Conservation (phyloP, 2,329 filamentous ascomycete genomes). For the Cercospora sp. region DNA sequence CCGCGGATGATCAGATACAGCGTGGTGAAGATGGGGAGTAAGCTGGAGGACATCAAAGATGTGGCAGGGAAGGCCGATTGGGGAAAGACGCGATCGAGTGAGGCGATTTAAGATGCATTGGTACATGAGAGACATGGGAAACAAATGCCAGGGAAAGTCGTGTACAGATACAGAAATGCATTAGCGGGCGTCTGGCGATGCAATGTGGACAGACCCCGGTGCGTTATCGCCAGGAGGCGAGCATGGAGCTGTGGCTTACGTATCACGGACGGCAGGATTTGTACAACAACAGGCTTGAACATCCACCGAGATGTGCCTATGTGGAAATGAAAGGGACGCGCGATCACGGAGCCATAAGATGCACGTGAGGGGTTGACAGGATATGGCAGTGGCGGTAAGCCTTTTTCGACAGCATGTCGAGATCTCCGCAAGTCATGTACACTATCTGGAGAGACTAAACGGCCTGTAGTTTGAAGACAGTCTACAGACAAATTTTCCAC, state of each 20-base stretch:
- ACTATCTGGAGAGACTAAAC: neutral
- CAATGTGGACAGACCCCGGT: neutral
- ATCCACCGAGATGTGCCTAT: neutral
- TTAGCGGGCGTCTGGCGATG: neutral
- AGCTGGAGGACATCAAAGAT: constrained; percentile 61
- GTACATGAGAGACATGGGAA: no score
- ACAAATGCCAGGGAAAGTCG: neutral
- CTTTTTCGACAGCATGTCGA: neutral
- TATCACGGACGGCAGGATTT: neutral
- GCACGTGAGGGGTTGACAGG: neutral
- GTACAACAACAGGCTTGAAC: neutral
- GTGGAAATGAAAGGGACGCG: neutral
- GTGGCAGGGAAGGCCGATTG: constrained; percentile 58
- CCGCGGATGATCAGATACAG: constrained; percentile 85
- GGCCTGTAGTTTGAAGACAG: neutral
- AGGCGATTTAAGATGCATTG: neutral
- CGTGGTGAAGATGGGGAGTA: constrained; percentile 79
- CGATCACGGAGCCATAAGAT: neutral
- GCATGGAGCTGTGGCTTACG: neutral
- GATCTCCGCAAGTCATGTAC: neutral
- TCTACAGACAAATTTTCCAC: neutral
- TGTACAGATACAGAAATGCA: constrained; percentile 13
- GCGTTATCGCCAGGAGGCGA: neutral
- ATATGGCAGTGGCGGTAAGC: neutral
- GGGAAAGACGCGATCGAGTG: constrained; percentile 29